phyloP scores from a whole-genome alignment of 2,329 filamentous ascomycete genomes.

The Juglanconis sp. region DNA sequence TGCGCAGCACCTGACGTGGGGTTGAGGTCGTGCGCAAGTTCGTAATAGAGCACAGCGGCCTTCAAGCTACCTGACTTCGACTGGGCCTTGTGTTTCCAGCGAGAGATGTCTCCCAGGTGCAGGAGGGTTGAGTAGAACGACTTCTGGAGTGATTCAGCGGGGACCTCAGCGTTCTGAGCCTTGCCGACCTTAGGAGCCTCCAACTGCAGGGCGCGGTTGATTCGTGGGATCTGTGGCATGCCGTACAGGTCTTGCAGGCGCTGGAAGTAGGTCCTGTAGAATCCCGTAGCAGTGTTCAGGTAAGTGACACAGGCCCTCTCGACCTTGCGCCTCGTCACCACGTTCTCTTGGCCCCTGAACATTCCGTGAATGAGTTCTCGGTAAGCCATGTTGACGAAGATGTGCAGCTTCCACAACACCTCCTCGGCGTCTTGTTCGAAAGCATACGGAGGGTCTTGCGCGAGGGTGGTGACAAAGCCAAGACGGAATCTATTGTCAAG shows the following conservation, averaged over 20 bases:
- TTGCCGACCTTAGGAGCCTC: conserved; percentile 40
- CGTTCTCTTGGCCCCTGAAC: conserved; percentile 47
- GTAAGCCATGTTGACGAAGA: conserved; percentile 74
- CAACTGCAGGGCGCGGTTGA: conserved; percentile 40
- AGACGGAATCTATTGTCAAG: conserved; percentile 45
- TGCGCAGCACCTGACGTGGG: conserved; percentile 78
- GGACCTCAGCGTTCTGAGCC: conserved; percentile 47
- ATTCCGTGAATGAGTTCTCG: conserved; percentile 60
- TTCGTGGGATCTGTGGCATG: conserved; percentile 43
- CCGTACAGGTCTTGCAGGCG: conserved; percentile 63
- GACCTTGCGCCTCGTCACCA: conserved; percentile 69
- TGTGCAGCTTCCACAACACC: conserved; percentile 76
- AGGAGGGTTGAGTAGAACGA: conserved; percentile 83
- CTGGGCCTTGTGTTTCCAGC: conserved; percentile 76
- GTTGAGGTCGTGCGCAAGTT: conserved; percentile 73
- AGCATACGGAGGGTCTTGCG: conserved; percentile 67
- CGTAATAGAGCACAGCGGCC: conserved; percentile 79
- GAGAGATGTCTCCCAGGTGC: conserved; percentile 82
- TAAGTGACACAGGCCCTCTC: conserved; percentile 81
- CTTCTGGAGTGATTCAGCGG: conserved; percentile 55
- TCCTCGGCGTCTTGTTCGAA: conserved; percentile 62
- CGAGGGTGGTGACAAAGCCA: conserved; percentile 68
- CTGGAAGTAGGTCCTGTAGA: conserved; percentile 84
- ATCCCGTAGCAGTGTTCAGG: conserved; percentile 81
- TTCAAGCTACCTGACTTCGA: conserved; percentile 74